phyloP scores from a whole-genome alignment of 1,284 basidiomycete genomes.

The Xerocomus amazonicus region DNA sequence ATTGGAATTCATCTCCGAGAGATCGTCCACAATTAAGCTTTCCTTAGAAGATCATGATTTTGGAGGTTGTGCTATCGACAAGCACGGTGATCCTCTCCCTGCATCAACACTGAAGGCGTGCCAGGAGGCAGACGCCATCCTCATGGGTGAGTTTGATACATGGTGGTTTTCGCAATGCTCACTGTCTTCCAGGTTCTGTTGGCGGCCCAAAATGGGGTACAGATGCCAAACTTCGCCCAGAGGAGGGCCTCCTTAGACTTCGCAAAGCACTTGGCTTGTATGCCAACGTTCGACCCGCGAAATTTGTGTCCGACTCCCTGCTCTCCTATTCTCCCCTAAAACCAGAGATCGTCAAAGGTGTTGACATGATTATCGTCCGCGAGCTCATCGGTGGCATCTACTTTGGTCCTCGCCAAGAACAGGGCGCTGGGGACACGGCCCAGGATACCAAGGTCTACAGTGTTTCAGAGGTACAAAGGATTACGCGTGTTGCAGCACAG shows the following conservation, averaged over 20 bases:
- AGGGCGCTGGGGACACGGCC: constrained; percentile 67
- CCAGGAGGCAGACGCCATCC: constrained; percentile 85
- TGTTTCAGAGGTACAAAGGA: constrained; percentile 87
- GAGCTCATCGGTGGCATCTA: constrained; percentile 94
- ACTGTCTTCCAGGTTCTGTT: constrained; percentile 68
- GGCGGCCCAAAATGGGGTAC: constrained; percentile 99
- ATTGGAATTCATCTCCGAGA: constrained; percentile 69
- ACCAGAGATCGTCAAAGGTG: constrained; percentile 80
- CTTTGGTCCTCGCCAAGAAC: constrained; percentile 93
- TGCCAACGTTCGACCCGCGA: constrained; percentile 97
- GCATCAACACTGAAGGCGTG: constrained; percentile 84
- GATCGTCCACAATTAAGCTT: constrained; percentile 64
- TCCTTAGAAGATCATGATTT: constrained; percentile 79
- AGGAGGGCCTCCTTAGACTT: constrained; percentile 87
- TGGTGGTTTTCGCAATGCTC: neutral
- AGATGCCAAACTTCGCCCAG: constrained; percentile 88
- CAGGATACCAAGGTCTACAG: constrained; percentile 95
- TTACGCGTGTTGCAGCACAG: constrained; percentile 93
- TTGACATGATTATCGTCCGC: constrained; percentile 91
- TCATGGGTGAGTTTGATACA: constrained; percentile 65
- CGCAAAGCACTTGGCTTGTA: constrained; percentile 94
- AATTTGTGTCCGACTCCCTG: constrained; percentile 90
- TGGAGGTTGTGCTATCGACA: constrained; percentile 93
- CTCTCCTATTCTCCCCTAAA: constrained; percentile 92
- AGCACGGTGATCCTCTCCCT: constrained; percentile 80